Percentiles rank a stretch among this genome's conserved stretches.
These are phyloP conservation scores for Evansstolkia leycettana DNA, from an alignment of 495 filamentous ascomycete species.

Conservation along the genomic window DNA sequence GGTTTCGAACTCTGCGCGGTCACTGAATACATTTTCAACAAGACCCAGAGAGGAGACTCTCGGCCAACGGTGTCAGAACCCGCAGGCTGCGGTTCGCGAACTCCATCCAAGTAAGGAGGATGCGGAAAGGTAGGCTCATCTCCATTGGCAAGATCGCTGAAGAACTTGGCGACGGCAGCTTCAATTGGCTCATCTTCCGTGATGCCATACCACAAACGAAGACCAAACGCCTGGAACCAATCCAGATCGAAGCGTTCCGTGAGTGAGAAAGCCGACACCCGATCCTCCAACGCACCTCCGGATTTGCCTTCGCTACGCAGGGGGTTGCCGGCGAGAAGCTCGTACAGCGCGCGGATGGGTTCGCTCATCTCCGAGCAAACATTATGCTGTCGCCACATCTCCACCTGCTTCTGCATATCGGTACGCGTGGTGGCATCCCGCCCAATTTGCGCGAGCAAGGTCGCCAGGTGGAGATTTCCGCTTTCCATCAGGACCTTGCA, in stretches of 20 bases:
- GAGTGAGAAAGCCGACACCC: conserved; percentile 61
- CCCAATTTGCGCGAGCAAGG: conserved; percentile 68
- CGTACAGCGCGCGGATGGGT: conserved; percentile 75
- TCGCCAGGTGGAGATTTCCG: conserved; percentile 69
- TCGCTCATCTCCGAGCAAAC: conserved; percentile 79
- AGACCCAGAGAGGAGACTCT: conserved; percentile 73
- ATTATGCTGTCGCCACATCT: conserved; percentile 69
- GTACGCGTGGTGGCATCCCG: conserved; percentile 48
- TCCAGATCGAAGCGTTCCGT: conserved; percentile 71
- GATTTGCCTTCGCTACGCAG: conserved; percentile 63
- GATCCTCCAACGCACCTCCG: conserved; percentile 55
- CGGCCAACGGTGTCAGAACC: conserved; percentile 34
- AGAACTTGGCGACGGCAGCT: conserved; percentile 56
- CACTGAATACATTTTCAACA: conserved; percentile 66
- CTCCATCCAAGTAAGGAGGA: conserved; percentile 46
- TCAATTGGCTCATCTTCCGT: conserved; percentile 53
- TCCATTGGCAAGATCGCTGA: conserved; percentile 52
- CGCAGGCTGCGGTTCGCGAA: conserved; percentile 36
- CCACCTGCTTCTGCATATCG: conserved; percentile 65
- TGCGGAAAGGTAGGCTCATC: conserved; percentile 46
- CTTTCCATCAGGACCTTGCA: conserved; percentile 63
- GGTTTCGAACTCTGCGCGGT: conserved; percentile 11
- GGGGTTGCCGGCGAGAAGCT: conserved; percentile 76
- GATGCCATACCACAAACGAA: conserved; percentile 78
- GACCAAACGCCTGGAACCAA: conserved; percentile 86